A percentile compares a stretch with the other conserved stretches of the same genome.
These are phyloP conservation scores for Aspergillus viridinutans DNA, from an alignment of 2,329 filamentous ascomycete genomes.

Conservation along the genomic window DNA sequence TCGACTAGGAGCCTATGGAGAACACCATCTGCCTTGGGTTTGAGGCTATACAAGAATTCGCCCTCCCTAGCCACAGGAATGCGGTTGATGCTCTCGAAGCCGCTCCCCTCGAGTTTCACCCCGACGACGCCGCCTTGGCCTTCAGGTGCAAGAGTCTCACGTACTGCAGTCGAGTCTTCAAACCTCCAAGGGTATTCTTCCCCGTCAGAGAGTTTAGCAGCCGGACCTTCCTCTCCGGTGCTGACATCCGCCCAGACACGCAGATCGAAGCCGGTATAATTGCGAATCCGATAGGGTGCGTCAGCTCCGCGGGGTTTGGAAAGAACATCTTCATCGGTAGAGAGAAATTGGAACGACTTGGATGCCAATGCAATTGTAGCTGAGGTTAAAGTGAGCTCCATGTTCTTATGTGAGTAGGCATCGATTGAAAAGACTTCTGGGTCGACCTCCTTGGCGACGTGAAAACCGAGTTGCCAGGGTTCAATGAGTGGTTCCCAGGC, in stretches of 20 bases:
- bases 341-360: slow-evolving; percentile 88
- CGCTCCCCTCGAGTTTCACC: slow-evolving; percentile 83
- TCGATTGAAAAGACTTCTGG: slow-evolving; percentile 78
- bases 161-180: slow-evolving; percentile 93
- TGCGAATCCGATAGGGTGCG: slow-evolving; percentile 87
- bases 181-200: slow-evolving; percentile 94
- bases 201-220: slow-evolving; percentile 76
- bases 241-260: slow-evolving; percentile 75
- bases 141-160: slow-evolving; percentile 85
- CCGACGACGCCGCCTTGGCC: slow-evolving; percentile 74
- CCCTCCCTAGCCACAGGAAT: slow-evolving; percentile 93
- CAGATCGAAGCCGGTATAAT: slow-evolving; percentile 91
- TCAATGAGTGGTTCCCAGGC: slow-evolving; percentile 96
- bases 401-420: slow-evolving; percentile 78
- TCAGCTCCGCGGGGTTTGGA: slow-evolving; percentile 89
- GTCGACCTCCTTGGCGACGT: slow-evolving; percentile 71
- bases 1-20: slow-evolving; percentile 90
- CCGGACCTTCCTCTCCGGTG: slow-evolving; percentile 62
- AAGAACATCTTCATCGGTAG: slow-evolving; percentile 81
- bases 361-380: slow-evolving; percentile 89
- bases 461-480: slow-evolving; percentile 92
- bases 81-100: slow-evolving; percentile 84
- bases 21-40: slow-evolving; percentile 78
- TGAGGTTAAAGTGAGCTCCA: slow-evolving; percentile 89
- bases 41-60: slow-evolving; percentile 82